These are phyloP conservation scores for Castanea sativa DNA, from an alignment of 306 rosid species.

Conservation along the genomic window DNA sequence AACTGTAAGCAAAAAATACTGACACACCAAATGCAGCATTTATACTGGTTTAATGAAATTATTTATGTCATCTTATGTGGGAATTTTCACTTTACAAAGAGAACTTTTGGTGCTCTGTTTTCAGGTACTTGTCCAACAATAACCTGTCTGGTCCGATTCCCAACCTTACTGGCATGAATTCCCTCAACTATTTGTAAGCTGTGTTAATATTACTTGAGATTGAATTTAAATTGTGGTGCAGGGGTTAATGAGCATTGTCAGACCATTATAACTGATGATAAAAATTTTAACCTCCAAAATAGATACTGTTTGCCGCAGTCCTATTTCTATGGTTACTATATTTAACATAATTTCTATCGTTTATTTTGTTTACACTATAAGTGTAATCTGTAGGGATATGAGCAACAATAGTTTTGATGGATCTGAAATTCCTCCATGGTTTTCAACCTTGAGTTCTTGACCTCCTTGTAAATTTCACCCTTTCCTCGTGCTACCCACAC, in stretches of 20 bases:
- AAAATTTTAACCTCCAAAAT: neutral
- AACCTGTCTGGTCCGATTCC: slow-evolving; percentile 53
- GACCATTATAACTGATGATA: neutral
- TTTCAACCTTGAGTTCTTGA: slow-evolving; percentile 37
- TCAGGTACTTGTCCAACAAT: slow-evolving; percentile 64
- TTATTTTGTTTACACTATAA: neutral
- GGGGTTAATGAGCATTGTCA: neutral
- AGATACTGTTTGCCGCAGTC: neutral
- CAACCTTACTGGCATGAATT: slow-evolving; percentile 43
- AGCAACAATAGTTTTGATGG: slow-evolving; percentile 54
- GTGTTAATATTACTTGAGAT: neutral
- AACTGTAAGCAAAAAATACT: slow-evolving; percentile 47
- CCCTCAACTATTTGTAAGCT: slow-evolving; percentile 50
- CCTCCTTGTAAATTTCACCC: slow-evolving; percentile 48
- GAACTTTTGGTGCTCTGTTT: slow-evolving; percentile 8
- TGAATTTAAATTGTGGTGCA: neutral
- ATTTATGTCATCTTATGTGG: neutral
- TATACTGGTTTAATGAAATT: neutral
- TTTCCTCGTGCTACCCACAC: neutral
- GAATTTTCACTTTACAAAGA: neutral
- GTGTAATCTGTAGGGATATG: slow-evolving; percentile 44
- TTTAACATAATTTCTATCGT: neutral
- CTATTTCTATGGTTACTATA: neutral
- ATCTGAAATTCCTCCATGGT: slow-evolving; percentile 50
- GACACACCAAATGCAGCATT: neutral